phyloP scores from a whole-genome alignment of 2,329 filamentous ascomycete species.

The Aspergillus proliferans region DNA sequence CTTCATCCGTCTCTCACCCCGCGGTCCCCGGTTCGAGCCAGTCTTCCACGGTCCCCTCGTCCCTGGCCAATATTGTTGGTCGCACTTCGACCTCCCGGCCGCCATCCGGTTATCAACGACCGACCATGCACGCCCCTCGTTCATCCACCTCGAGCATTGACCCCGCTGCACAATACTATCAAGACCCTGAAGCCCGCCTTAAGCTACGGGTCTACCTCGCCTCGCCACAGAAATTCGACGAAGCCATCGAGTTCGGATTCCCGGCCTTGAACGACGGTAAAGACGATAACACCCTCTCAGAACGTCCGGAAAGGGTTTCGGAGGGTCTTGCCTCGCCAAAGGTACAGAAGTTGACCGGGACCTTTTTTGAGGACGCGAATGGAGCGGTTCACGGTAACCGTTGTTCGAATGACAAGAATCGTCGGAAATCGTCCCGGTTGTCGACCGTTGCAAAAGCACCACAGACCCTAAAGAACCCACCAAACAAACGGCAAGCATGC shows the following conservation, averaged over 20 bases:
- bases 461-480: constrained; percentile 8
- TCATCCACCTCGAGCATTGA: constrained; percentile 55
- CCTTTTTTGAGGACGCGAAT: constrained; percentile 46
- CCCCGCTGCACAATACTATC: constrained; percentile 72
- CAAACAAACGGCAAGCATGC: constrained; percentile 13
- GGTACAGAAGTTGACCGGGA: constrained; percentile 42
- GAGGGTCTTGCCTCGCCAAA: constrained; percentile 29
- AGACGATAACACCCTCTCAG: constrained; percentile 7
- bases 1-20: constrained; percentile 37
- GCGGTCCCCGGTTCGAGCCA: constrained; percentile 34
- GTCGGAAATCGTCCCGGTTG: constrained; percentile 10
- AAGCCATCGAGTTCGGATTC: constrained; percentile 90
- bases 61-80: constrained; percentile 20
- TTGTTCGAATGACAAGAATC: constrained; percentile 6
- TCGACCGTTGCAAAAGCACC: constrained; percentile 8
- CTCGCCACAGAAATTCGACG: constrained; percentile 90
- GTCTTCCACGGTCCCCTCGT: constrained; percentile 31
- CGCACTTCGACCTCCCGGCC: constrained; percentile 35
- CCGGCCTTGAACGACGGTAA: constrained; percentile 46
- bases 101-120: constrained; percentile 35
- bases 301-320: constrained; percentile 9
- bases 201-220: constrained; percentile 81
- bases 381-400: constrained; percentile 15
- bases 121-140: constrained; percentile 51
- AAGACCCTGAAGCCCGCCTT: constrained; percentile 78